Base-by-base conservation (phyloP, 2,329 filamentous ascomycete species). In the Cryphonectria naterciae region DNA sequence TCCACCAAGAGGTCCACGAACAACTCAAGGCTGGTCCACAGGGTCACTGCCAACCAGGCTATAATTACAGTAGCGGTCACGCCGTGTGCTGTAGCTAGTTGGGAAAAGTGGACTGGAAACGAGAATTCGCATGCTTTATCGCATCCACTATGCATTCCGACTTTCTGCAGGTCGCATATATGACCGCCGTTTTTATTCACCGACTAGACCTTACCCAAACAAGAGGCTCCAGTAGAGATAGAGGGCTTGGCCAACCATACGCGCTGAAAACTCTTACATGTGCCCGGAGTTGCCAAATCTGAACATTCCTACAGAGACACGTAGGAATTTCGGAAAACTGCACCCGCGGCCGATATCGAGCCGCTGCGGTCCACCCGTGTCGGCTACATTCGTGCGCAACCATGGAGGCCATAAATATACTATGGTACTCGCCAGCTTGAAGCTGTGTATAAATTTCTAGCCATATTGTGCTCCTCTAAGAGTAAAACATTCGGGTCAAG, bases 131-230 rank as follows among this genome's bases (percentile, higher is more conserved):
- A 19, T 61, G 32, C 32, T 61, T 39, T 61, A 61, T 61, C 58
- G 32, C 58, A 61, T 39, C 32, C 58, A 25, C 32, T n/a, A 22
- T n/a, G 35, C 11, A 2, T 39, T 61, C 58, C 58, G 58, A 39
- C 58, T 39, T 61, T 61, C 58, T 61, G 58, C 58, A 61, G 58
- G 35, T 61, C 58, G 32, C 32, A 39, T 22, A 61, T 39, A 37
- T 35, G 35, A 35, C 32, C 58, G 58, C 58, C 35, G 58, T 37
- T 35, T 32, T 61, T 5, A 61, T 61, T 39, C 58, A 61, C 32
- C 58, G 58, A 39, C 32, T 39, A n/a, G 58, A 39, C 17, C 6
- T 22, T 37, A 37, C 32, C 58, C 32, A 39, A 32, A 32, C 6
- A 1, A 61, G 58, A 61, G 32, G 35, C 58, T 39, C 58, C 58